Conservation (phyloP, 257 asterid genomes). For the Dorcoceras hygrometricum region DNA sequence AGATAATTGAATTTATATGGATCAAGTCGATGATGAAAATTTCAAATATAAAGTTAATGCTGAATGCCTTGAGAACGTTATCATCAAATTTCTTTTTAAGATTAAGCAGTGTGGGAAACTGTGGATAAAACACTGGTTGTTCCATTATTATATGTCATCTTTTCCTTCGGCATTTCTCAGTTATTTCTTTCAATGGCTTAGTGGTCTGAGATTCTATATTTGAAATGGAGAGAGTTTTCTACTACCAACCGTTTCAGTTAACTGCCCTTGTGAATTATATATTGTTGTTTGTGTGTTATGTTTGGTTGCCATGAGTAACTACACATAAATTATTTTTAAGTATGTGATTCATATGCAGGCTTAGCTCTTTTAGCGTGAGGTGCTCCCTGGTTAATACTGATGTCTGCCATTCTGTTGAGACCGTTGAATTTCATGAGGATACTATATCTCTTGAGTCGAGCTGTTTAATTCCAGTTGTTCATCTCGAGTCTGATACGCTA, state of each 20-base stretch:
- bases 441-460: constrained; percentile 38
- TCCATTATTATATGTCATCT: too few species aligned
- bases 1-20: background rate
- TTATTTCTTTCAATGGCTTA: background rate
- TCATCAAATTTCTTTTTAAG: background rate
- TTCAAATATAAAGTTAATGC: background rate
- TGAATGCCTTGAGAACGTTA: background rate
- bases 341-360: constrained; percentile 45
- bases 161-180: background rate
- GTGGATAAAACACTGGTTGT: background rate
- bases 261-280: background rate
- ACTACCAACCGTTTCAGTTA: background rate
- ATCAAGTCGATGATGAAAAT: background rate
- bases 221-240: background rate
- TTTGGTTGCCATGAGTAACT: background rate
- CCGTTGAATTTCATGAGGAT: constrained; percentile 44
- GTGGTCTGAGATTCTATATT: background rate
- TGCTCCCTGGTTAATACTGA: constrained; percentile 66
- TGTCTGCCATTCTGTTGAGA: constrained; percentile 43
- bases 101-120: too few species aligned
- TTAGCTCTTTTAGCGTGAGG: constrained; percentile 37
- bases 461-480: constrained; percentile 57
- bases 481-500: constrained; percentile 53
- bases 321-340: constrained; percentile 8
- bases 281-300: background rate